Conservation (phyloP, 768 basidiomycete genomes). For the Lentinula raphanica region DNA sequence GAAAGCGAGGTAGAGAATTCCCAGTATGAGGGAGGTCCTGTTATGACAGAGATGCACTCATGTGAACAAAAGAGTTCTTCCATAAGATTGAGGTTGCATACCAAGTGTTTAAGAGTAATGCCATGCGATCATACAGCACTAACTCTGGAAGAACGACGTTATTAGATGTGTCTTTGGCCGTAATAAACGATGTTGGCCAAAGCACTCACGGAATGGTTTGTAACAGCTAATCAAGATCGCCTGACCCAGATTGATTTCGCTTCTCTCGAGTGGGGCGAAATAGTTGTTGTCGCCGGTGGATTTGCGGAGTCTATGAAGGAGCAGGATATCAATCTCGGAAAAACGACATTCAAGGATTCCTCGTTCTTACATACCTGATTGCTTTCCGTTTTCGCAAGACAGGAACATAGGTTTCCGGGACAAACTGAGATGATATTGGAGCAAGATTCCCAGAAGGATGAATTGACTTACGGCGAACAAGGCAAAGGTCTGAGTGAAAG, state of each 20-base stretch:
- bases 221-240: constrained; percentile 58
- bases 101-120: constrained; percentile 67
- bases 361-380: constrained; percentile 32
- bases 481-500: constrained; percentile 43
- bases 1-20: constrained; percentile 60
- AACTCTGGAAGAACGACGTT: constrained; percentile 39
- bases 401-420: constrained; percentile 70
- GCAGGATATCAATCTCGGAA: background rate
- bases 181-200: background rate
- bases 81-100: constrained; percentile 38
- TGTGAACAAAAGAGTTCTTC: too few species aligned
- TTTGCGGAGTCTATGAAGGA: constrained; percentile 41
- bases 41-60: constrained; percentile 14
- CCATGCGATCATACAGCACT: constrained; percentile 68
- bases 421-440: constrained; percentile 32
- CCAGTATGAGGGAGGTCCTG: constrained; percentile 57
- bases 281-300: constrained; percentile 47
- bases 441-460: background rate
- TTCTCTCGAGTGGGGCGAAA: constrained; percentile 56
- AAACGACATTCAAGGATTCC: background rate
- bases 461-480: constrained; percentile 42
- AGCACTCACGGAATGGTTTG: constrained; percentile 63
- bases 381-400: constrained; percentile 60
- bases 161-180: too few species aligned
- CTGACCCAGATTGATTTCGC: constrained; percentile 34